These are phyloP conservation scores for Euphorbia corollata DNA, from an alignment of 441 rosid genomes.

Conservation along the genomic window DNA sequence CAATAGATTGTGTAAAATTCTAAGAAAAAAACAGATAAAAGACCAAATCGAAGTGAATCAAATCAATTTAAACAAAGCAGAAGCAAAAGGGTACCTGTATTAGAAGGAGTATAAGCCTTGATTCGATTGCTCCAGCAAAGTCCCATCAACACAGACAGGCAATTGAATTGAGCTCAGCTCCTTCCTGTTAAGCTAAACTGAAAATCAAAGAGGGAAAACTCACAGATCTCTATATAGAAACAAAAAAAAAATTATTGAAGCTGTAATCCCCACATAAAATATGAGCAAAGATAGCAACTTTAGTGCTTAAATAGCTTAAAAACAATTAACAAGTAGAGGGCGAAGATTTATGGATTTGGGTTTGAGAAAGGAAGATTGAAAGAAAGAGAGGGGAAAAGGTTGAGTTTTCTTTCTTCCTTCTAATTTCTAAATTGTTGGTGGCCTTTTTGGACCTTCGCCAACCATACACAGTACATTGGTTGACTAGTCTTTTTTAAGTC, in stretches of 20 bases:
- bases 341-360: too few relatives aligned
- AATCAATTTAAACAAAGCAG: too few relatives aligned
- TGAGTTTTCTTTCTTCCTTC: background rate
- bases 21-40: too few relatives aligned
- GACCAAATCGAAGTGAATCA: too few relatives aligned
- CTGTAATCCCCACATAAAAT: background rate
- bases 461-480: background rate
- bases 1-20: background rate
- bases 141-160: conserved; percentile 16
- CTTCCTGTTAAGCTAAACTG: background rate
- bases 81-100: conserved; percentile 18
- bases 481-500: conserved; percentile 10
- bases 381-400: background rate
- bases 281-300: background rate
- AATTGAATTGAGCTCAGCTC: background rate
- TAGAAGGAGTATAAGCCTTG: conserved; percentile 24
- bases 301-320: background rate
- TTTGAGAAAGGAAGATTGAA: background rate
- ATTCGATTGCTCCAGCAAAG: conserved; percentile 19
- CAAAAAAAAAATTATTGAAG: background rate
- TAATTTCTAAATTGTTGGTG: background rate
- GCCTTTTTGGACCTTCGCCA: conserved; percentile 15
- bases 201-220: conserved; percentile 7
- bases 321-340: too few relatives aligned
- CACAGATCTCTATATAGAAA: conserved; percentile 12